Evolutionary conservation across 1,139 yeast genomes (phyloP), one percentile per base, ranked within the genome.

Genomic region (Candida pseudoviswanathii): DNA sequence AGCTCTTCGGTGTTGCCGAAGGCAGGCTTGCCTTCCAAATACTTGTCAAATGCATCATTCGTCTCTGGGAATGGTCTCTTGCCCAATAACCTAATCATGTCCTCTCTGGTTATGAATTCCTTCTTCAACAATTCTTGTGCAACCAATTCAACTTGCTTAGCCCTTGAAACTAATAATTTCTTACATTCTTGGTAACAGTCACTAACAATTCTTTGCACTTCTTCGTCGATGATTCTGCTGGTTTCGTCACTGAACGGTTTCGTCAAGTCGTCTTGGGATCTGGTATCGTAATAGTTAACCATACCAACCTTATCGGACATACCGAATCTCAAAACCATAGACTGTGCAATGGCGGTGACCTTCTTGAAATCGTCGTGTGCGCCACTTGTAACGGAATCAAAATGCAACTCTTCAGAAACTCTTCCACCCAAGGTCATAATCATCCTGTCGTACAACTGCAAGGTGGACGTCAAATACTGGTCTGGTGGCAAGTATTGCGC

Each of bases 401-500:
- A 94, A 66, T 92, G 91, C 43, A 94, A 70, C 70, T 94, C 98
- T 69, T 94, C 99, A 41, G 96, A 86, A 2, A 94, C 97, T 60
- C 99, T 81, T 4, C 99, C 99, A 45, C 98, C 99, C 47, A 94
- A 78, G 0, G 98, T 90, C 97, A 94, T 94, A 26, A 92, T 84
- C 97, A 94, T 94, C 59, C 96, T 79, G 65, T 94, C 96, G 58
- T 74, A 72, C 57, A 92, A 82, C 68, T 94, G 96, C 57, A 84
- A 84, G 53, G 87, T 82, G 26, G 89, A 82, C 60, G 89, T 78
- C 60, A 94, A 77, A 61, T 91, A 90, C 63, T 88, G 89, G 65
- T 94, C 99, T 5, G 96, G 91, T 10, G 99, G 99, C 55, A 95
- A 77, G 65, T 94, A 94, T 67, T 94, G 97, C 1, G 99, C 99